Evolutionary conservation across 768 basidiomycete genomes (phyloP), one percentile per base, ranked within the genome.

Genomic region (Leucosporidium creatinivorum): DNA sequence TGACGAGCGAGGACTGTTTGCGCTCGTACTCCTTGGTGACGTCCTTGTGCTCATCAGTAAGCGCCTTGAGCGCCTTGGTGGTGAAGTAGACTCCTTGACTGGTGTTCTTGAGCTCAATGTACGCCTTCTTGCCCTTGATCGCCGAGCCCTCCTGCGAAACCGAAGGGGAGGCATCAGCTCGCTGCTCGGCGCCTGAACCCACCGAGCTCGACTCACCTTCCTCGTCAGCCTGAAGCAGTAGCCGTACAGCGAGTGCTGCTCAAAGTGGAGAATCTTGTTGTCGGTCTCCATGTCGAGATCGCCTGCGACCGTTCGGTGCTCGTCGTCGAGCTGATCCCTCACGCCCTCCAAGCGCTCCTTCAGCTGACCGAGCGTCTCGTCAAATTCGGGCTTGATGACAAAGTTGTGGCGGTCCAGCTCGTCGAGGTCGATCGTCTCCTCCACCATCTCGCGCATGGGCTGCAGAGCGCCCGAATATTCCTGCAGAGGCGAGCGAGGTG

Each of bases 181-280:
- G 4, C 10, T 49, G 12, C 25, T 59, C 23, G 48, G 39, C 33
- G 33, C 10, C 15, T 19, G 26, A 19, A 17, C 26, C 28, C 39
- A 49, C 80, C 86, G 62, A 44, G 8, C 39, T 17, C 39, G 3
- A 17, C 39, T 44, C 70, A 93, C 94, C 69, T 87, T 89, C 76
- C 96, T 93, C 1, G 93, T 93, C 54, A 98, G 77, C 31, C 96
- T 81, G 79, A 98, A 90, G 74, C 89, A 93, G 77, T 98, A 94
- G 2, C 93, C 92, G 75, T 94, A 91, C 1, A 85, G 84, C 64
- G 84, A 83, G 62, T 88, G 89, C 73, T 93, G 93, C 80, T 99
- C 96, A 33, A 99, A 81, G 78, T 98, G 96, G 17, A 98, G 79
- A 26, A 65, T 59, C 79, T 97, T 98, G 80, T 94, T 94, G 78